Evolutionary conservation across 2,329 filamentous ascomycete species (phyloP).

Genomic region (Berkeleyomyces rouxiae): DNA sequence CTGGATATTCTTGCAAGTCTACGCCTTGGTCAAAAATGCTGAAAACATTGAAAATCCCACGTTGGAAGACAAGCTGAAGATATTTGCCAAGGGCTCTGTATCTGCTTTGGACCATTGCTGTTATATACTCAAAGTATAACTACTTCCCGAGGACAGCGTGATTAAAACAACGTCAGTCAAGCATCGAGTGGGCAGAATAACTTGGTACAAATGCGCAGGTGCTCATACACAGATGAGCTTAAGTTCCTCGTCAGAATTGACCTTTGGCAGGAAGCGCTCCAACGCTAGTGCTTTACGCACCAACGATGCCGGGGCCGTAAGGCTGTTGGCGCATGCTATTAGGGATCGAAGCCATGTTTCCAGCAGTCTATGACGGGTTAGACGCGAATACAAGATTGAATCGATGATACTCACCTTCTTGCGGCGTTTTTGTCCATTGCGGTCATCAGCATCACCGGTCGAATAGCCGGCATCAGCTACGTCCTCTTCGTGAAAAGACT

Average conservation of each 20-base stretch:
- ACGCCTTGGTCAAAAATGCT: slow-evolving; percentile 6
- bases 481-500: slow-evolving; percentile 55
- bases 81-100: neutral
- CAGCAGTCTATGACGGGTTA: slow-evolving; percentile 32
- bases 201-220: slow-evolving; percentile 4
- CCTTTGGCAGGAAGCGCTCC: neutral
- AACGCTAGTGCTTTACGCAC: slow-evolving; percentile 26
- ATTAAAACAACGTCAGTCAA: slow-evolving; percentile 14
- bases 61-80: neutral
- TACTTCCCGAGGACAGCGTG: neutral
- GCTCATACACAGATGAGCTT: slow-evolving; percentile 3
- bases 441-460: slow-evolving; percentile 53
- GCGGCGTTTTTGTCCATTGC: slow-evolving; percentile 39
- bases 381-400: slow-evolving; percentile 20
- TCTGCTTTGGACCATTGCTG: neutral
- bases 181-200: neutral
- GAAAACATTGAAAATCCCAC: slow-evolving; percentile 6
- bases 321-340: slow-evolving; percentile 32
- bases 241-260: slow-evolving; percentile 13
- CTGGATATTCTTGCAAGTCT: neutral
- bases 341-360: slow-evolving; percentile 27
- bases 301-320: slow-evolving; percentile 42
- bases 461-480: slow-evolving; percentile 47
- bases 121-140: neutral
- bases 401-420: slow-evolving; percentile 38